A percentile compares a stretch with the other conserved stretches of the same genome.
Conservation (phyloP, 2,329 filamentous ascomycete genomes). For the Leptographium wingfieldii region DNA sequence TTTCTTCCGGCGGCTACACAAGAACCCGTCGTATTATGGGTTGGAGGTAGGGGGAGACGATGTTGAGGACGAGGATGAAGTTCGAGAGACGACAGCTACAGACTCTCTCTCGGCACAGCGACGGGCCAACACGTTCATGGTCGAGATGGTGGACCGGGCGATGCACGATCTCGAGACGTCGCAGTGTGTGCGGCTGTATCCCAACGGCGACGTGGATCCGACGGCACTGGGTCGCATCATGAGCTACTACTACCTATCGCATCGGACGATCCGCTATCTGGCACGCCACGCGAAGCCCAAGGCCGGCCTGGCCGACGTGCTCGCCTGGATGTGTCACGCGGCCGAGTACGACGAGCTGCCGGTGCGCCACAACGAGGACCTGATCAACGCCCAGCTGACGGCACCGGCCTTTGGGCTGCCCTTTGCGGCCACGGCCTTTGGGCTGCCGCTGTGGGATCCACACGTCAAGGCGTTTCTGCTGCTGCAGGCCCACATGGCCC, state of each 20-base stretch:
- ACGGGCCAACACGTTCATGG: constrained; percentile 87
- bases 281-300: constrained; percentile 54
- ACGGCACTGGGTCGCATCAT: constrained; percentile 95
- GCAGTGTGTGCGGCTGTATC: constrained; percentile 68
- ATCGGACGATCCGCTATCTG: constrained; percentile 84
- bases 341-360: constrained; percentile 96
- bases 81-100: neutral
- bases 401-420: constrained; percentile 56
- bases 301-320: constrained; percentile 59
- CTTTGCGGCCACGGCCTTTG: constrained; percentile 36
- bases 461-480: constrained; percentile 94
- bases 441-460: constrained; percentile 92
- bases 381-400: constrained; percentile 86
- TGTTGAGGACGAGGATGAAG: constrained; percentile 3
- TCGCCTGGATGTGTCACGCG: constrained; percentile 87
- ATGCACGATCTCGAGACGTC: constrained; percentile 72
- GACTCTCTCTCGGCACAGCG: constrained; percentile 58
- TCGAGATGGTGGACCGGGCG: constrained; percentile 80
- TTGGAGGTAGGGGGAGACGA: constrained; percentile 87
- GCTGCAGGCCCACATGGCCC: constrained; percentile 88
- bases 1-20: constrained; percentile 94
- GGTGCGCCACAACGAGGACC: constrained; percentile 94
- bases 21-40: constrained; percentile 97
- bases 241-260: constrained; percentile 97
- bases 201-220: constrained; percentile 79